Evolutionary conservation across 352 stramenopile genomes (phyloP), one percentile per base, ranked within the genome.

Genomic region (Phytophthora cryptogea): DNA sequence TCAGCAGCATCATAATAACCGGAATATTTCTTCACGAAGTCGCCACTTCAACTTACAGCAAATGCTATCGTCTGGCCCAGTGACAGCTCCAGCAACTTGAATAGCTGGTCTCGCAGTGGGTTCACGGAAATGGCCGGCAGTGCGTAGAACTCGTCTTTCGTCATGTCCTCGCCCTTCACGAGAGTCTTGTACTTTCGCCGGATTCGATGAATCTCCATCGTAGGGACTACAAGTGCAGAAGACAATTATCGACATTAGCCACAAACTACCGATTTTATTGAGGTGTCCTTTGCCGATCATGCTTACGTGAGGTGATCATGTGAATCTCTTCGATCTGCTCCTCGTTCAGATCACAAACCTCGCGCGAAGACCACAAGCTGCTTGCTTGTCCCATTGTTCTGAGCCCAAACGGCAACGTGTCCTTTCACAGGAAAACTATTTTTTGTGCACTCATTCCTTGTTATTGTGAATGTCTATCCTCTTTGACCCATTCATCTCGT

Each of bases 301-400:
- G 46, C 71, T 16, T 54, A 89, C 79, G 54, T 27, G 76, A 72
- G 5, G 77, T 87, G 58, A 82, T 67, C 79, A 89, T 87, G 48
- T 63, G 68, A 39, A 84, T 73, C 42, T 86, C 79, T 42, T 89
- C 75, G 16, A 86, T 57, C 60, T 79, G 68, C 37, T 89, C 80
- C 9, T 86, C 75, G 41, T 52, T 79, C 17, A 89, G 36, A 41
- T 89, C 80, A 43, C 70, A 77, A 2, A 45, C 31, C 35, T 68
- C 48, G 13, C 49, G 43, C 14, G 61, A 62, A 11, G 61, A 57
- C 63, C 30, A 61, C 44, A 51, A 51, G 39, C 35, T 64, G 35
- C 23, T 47, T 44, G 33, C 35, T 31, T 64, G 59, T 8, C 70
- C 70, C 63, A 74, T 79, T 3, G 3, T 14, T 8, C 37, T 13